Base-by-base conservation (phyloP, 2,329 filamentous ascomycete genomes). In the Ophiocordyceps camponoti-saundersi region DNA sequence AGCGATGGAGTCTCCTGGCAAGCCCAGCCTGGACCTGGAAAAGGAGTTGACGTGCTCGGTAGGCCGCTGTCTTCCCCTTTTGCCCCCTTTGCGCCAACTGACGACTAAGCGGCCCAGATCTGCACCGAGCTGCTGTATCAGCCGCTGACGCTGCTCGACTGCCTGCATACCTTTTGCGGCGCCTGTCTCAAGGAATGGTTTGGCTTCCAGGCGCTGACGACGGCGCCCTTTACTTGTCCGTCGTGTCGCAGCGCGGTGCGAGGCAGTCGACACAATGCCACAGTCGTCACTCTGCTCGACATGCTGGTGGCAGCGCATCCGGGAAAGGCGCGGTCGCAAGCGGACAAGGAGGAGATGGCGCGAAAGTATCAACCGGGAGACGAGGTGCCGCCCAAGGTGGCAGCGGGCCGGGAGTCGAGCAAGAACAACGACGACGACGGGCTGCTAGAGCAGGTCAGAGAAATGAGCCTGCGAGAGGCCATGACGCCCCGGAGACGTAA, bases 161-260 rank as follows among this genome's bases (percentile, higher is more conserved):
- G 88, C 61, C 77, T 95, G 42, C 88, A 95, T 66, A 95, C 90
- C 43, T 98, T 93, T 65, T 98, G 92, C 69, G 92, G 89, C 52
- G 84, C 85, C 39, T 98, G 92, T 60, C 65, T 96, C 49, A 95
- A 94, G 63, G 87, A 94, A 68, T 98, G 92, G 92, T 98, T 96
- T 61, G 69, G 72, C 52, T 92, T 80, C 64, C 87, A 95, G 62
- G 80, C 80, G 36, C 69, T 72, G 29, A 70, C 71, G 15, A 74
- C 73, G 56, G 50, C 69, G 52, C 59, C 74, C 58, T 94, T 87
- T 62, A 95, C 88, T 43, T 98, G 92, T 66, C 92, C 92, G 40
- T 84, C 87, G 65, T 98, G 92, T 66, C 85, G 92, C 53, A 85
- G 88, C 43, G 66, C 73, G 13, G 90, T 98, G 50, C 81, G 89